A percentile compares a stretch with the other conserved stretches of the same genome.
These are phyloP conservation scores for Pyrus betulifolia DNA, from an alignment of 306 rosid species.

Conservation along the genomic window DNA sequence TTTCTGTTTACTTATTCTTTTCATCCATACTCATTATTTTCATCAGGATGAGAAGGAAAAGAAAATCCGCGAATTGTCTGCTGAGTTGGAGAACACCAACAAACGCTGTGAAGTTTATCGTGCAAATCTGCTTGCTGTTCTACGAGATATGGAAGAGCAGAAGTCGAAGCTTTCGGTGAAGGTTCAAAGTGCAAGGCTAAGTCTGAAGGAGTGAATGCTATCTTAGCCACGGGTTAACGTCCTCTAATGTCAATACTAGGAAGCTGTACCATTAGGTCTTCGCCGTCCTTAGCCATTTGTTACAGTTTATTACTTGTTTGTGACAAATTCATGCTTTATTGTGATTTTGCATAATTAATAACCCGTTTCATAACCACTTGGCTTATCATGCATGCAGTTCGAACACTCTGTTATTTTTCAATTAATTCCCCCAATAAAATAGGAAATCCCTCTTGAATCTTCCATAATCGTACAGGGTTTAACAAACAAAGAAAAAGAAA, in stretches of 20 bases:
- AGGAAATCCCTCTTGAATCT: neutral
- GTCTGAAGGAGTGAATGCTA: constrained; percentile 63
- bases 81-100: constrained; percentile 64
- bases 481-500: neutral
- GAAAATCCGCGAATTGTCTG: constrained; percentile 61
- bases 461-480: neutral
- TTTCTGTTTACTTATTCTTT: constrained; percentile 11
- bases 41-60: constrained; percentile 69
- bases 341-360: neutral
- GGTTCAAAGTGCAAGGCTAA: constrained; percentile 90
- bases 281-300: neutral
- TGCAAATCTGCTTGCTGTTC: constrained; percentile 71
- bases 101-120: constrained; percentile 84
- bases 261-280: neutral
- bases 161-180: constrained; percentile 80
- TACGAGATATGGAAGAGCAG: constrained; percentile 93
- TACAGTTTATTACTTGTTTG: neutral
- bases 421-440: neutral
- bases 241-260: neutral
- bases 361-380: neutral
- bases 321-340: no score
- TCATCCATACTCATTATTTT: constrained; percentile 7
- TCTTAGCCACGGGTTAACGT: neutral
- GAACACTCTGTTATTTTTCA: neutral
- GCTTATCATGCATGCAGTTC: neutral